Base-by-base conservation (phyloP, 2,329 filamentous ascomycete species). In the Exophiala aquamarina region DNA sequence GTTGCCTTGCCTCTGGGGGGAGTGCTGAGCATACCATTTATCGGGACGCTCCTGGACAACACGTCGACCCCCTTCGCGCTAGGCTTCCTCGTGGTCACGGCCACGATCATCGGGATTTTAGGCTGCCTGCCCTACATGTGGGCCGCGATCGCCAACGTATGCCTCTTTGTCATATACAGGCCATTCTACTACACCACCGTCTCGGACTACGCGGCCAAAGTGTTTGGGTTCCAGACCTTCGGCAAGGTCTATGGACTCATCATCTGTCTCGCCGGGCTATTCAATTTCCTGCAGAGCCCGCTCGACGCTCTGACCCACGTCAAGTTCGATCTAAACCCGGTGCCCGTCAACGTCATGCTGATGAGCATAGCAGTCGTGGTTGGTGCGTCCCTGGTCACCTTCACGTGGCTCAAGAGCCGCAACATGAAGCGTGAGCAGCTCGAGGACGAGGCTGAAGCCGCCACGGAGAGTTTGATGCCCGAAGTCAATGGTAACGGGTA, bases 201-300 rank as follows among this genome's bases (percentile, higher is more conserved):
- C 11, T 75, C 75, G 23, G 90, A 95, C 70, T 95, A 94, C 66
- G 81, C 82, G 15, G 89, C 89, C 51, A 95, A 95, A 69, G 89
- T 95, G 28, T 95, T 95, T 64, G 90, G 90, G 13, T 95, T 95
- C 70, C 78, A 83, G 51, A 95, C 89, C 0, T 95, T 95, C 59
- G 91, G 90, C 36, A 95, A 88, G 47, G 89, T 96, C n/a, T 95
- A 95, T 67, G 90, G 90, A 9, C 77, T 91, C 15, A 87, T 95
- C 56, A 95, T 95, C 58, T 94, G 88, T 67, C 70, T 93, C 2
- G 85, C 89, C 0, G 90, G 91, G 0, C 66, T 95, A 1, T 77
- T 90, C 61, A 95, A 94, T 67, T 91, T 96, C 61, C 81, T 81
- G 1, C 89, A 95, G 70, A 85, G 84, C 4, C 89, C 80, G 0